A percentile compares a stretch with the other conserved stretches of the same genome.
These are phyloP conservation scores for Plantago lanceolata DNA, from an alignment of 305 asterid genomes.

Conservation along the genomic window DNA sequence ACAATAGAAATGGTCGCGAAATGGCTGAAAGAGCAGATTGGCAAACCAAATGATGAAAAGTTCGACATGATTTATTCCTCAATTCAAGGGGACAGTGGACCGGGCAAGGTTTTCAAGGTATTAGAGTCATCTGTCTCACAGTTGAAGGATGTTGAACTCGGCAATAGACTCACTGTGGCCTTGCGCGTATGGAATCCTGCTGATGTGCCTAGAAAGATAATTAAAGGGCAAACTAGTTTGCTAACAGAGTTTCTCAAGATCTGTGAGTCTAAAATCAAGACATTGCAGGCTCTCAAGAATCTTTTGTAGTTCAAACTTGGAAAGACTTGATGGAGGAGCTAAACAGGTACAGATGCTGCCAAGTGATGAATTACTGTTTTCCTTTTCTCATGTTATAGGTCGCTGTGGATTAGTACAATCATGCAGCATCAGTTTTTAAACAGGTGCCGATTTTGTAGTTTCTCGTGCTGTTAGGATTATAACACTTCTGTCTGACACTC, in stretches of 20 bases:
- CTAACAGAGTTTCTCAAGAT: constrained; percentile 55
- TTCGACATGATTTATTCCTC: constrained; percentile 47
- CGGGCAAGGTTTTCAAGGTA: constrained; percentile 57
- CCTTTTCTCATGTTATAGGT: not conserved
- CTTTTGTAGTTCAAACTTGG: constrained; percentile 38
- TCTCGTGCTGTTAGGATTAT: constrained; percentile 17
- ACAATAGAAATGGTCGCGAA: constrained; percentile 47
- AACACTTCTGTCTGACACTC: constrained; percentile 19
- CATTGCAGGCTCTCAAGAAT: constrained; percentile 43
- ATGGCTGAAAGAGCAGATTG: constrained; percentile 68
- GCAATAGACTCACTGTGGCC: constrained; percentile 56
- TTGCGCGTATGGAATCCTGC: constrained; percentile 64
- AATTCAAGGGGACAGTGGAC: constrained; percentile 46
- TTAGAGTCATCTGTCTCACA: constrained; percentile 40
- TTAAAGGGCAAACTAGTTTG: constrained; percentile 43
- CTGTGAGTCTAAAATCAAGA: constrained; percentile 56
- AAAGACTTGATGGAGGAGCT: constrained; percentile 7
- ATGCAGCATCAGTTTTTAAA: constrained; percentile 21
- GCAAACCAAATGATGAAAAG: constrained; percentile 43
- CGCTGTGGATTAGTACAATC: constrained; percentile 13
- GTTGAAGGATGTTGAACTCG: constrained; percentile 46
- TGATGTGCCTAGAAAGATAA: constrained; percentile 48
- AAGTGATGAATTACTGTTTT: constrained; percentile 13
- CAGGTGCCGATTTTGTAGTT: constrained; percentile 35
- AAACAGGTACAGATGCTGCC: constrained; percentile 8